Base-by-base conservation (phyloP, 768 basidiomycete genomes). In the Leccinum broughii region DNA sequence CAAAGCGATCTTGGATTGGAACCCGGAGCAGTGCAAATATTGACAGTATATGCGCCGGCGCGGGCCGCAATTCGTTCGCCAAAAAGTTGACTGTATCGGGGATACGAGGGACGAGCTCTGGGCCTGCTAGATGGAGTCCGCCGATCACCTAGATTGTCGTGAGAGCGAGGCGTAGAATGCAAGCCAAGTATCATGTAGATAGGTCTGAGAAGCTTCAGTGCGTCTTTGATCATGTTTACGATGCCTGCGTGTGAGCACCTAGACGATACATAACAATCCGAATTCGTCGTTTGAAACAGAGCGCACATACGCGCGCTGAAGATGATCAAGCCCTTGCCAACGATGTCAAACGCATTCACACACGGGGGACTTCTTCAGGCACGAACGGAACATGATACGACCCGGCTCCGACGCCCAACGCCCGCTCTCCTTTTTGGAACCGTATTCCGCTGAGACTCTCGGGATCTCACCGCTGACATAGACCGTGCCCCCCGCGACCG, bases 381-480 rank as follows among this genome's bases (percentile, higher is more conserved):
- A 39, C 37, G 14, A 28, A 54, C n/a, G 10, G 41, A 39, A 24
- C 39, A 37, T 22, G 22, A 22, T 26, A 44, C 60, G 55, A 51
- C 86, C 88, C 72, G 82, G 80, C 67, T 90, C 88, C 22, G 76
- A 72, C 35, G 78, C 72, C 89, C 88, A 82, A 30, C 10, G 20
- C 6, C 66, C 68, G 57, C 60, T 62, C 52, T 65, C 70, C 26
- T 71, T 71, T 73, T 15, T 75, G 69, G 84, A 89, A 94, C 58
- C 86, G 79, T 74, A 86, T 78, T 0, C 81, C 89, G 3, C 92
- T 87, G 22, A 82, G 22, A 85, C 77, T 51, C 93, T 74, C 10
- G 89, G 86, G 55, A 95, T 89, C 73, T 89, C 87, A 1, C 92
- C 92, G 68, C 92, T 93, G 13, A 93, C 85, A 75, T 84, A 92